Percentiles rank a stretch among this genome's conserved stretches.
phyloP scores from a whole-genome alignment of 805 yeast species.

The Cyberlindnera lachancei region DNA sequence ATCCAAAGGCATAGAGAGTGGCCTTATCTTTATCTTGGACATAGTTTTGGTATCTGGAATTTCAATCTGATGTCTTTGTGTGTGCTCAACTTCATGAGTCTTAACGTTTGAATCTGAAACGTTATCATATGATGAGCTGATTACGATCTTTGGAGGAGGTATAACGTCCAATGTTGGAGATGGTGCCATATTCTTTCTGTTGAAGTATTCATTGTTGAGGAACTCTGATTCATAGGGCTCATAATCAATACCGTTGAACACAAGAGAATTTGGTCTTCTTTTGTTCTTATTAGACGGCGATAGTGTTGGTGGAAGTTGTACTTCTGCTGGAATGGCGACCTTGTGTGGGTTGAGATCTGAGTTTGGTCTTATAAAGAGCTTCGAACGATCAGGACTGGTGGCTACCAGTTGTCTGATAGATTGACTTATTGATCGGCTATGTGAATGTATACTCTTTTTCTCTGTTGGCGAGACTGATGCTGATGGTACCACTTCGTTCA shows the following conservation, averaged over 20 bases:
- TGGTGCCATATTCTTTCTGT: slow-evolving; percentile 3
- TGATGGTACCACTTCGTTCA: neutral
- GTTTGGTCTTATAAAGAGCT: slow-evolving; percentile 27
- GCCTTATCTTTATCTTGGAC: neutral
- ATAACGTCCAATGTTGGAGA: no score
- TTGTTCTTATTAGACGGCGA: slow-evolving; percentile 27
- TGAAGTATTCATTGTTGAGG: slow-evolving; percentile 5
- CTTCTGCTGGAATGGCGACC: slow-evolving; percentile 31
- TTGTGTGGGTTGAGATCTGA: slow-evolving; percentile 27
- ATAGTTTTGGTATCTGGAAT: neutral
- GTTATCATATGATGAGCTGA: neutral
- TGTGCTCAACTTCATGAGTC: neutral
- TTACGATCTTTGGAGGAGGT: neutral
- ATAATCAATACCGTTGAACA: slow-evolving; percentile 31
- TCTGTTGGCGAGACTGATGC: slow-evolving; percentile 2
- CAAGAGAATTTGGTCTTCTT: slow-evolving; percentile 22
- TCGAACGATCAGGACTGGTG: slow-evolving; percentile 14
- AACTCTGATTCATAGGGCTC: slow-evolving; percentile 19
- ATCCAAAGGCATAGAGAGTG: slow-evolving; percentile 8
- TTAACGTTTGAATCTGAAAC: no score
- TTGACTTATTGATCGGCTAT: slow-evolving; percentile 15
- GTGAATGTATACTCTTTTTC: neutral
- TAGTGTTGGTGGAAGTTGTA: slow-evolving; percentile 29
- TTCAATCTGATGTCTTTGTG: neutral
- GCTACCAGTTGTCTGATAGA: slow-evolving; percentile 15